These are phyloP conservation scores for Cucurbita maxima DNA, from an alignment of 306 rosid species.

Conservation along the genomic window DNA sequence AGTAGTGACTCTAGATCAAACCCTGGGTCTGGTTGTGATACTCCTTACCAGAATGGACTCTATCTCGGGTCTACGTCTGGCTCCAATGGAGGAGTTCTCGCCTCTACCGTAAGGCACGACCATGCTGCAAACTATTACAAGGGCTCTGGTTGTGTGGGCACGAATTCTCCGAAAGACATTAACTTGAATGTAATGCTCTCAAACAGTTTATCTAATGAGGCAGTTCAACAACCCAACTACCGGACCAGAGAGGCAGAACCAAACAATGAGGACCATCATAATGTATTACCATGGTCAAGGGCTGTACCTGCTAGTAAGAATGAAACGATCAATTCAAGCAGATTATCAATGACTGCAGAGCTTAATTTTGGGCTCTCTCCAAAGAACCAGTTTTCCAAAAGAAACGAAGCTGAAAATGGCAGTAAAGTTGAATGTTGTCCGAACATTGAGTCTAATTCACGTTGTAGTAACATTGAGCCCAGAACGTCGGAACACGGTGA, in stretches of 20 bases:
- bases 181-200: slow-evolving; percentile 57
- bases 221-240: slow-evolving; percentile 18
- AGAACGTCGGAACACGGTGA: slow-evolving; percentile 32
- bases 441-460: slow-evolving; percentile 23
- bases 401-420: slow-evolving; percentile 29
- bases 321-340: slow-evolving; percentile 25
- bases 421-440: slow-evolving; percentile 20
- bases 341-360: slow-evolving; percentile 25
- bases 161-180: slow-evolving; percentile 40
- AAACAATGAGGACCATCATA: slow-evolving; percentile 34
- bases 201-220: slow-evolving; percentile 33
- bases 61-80: slow-evolving; percentile 42
- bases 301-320: slow-evolving; percentile 29
- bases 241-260: slow-evolving; percentile 26
- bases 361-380: slow-evolving; percentile 25
- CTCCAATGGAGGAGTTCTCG: slow-evolving; percentile 32
- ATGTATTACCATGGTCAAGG: slow-evolving; percentile 60
- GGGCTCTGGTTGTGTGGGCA: slow-evolving; percentile 33
- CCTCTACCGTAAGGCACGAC: slow-evolving; percentile 47
- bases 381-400: slow-evolving; percentile 14
- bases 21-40: slow-evolving; percentile 32
- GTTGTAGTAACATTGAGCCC: slow-evolving; percentile 25
- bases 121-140: slow-evolving; percentile 23
- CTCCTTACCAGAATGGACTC: slow-evolving; percentile 43
- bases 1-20: slow-evolving; percentile 40